phyloP scores from a whole-genome alignment of 345 rosid species.

The Psidium guajava region DNA sequence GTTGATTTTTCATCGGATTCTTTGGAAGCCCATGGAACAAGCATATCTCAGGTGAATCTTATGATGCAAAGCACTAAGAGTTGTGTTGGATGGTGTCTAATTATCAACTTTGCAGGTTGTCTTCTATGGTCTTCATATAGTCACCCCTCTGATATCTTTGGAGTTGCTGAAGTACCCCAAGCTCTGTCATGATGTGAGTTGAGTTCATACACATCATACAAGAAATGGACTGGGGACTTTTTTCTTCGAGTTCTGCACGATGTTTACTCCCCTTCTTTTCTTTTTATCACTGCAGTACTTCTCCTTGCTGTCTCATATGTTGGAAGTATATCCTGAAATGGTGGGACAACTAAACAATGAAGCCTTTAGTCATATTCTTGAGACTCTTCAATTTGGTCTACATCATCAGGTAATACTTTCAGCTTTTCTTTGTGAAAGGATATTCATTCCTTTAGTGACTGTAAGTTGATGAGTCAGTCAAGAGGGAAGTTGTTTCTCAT shows the following conservation, averaged over 20 bases:
- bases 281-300: slow-evolving; percentile 53
- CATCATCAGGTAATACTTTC: slow-evolving; percentile 68
- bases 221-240: not conserved
- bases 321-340: slow-evolving; percentile 95
- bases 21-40: slow-evolving; percentile 50
- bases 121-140: slow-evolving; percentile 82
- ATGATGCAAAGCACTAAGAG: not conserved
- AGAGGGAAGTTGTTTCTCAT: not conserved
- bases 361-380: slow-evolving; percentile 69
- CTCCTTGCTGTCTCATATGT: slow-evolving; percentile 72
- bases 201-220: not conserved
- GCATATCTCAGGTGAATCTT: slow-evolving; percentile 71
- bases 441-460: not conserved
- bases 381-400: slow-evolving; percentile 86
- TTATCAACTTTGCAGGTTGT: slow-evolving; percentile 56
- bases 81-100: slow-evolving; percentile 17
- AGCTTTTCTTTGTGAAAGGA: not conserved
- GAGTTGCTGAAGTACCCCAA: slow-evolving; percentile 96
- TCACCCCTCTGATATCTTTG: slow-evolving; percentile 77
- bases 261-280: not conserved
- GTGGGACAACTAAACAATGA: slow-evolving; percentile 60
- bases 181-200: slow-evolving; percentile 92
- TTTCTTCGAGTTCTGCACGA: slow-evolving; percentile 5
- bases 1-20: slow-evolving; percentile 89
- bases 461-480: not conserved